These are phyloP conservation scores for Pseudogymnoascus sp. DNA, from an alignment of 2,329 filamentous ascomycete genomes.

Conservation along the genomic window DNA sequence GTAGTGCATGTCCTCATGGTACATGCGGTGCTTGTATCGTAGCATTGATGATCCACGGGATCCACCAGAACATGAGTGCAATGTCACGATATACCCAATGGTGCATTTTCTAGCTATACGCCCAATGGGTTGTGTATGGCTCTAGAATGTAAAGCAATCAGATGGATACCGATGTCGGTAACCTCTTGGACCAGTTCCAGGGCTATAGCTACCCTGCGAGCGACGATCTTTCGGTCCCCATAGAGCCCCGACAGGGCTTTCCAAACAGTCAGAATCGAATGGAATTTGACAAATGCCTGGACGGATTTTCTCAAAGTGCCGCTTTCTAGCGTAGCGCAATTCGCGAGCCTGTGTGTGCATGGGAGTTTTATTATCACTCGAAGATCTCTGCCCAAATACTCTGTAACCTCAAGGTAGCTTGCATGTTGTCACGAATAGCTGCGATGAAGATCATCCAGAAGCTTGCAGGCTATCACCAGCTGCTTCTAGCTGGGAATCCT, in stretches of 20 bases:
- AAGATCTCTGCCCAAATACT: not conserved
- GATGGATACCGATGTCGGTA: slow-evolving; percentile 19
- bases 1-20: not conserved
- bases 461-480: slow-evolving; percentile 29
- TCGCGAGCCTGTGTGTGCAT: not conserved
- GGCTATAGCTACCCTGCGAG: not conserved
- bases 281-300: not conserved
- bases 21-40: not conserved
- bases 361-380: not conserved
- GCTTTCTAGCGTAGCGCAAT: not conserved
- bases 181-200: slow-evolving; percentile 17
- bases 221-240: not conserved
- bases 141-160: slow-evolving; percentile 10
- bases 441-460: slow-evolving; percentile 28
- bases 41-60: not conserved
- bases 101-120: not conserved
- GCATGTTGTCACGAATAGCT: slow-evolving; percentile 1
- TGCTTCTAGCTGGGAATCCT: slow-evolving; percentile 33
- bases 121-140: not conserved
- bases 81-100: not conserved
- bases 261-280: not conserved
- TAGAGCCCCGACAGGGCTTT: not conserved
- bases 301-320: not conserved
- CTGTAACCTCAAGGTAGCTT: not conserved
- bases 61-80: not conserved